Conservation (phyloP, 1,284 basidiomycete species). For the Spongiforma sp. region DNA sequence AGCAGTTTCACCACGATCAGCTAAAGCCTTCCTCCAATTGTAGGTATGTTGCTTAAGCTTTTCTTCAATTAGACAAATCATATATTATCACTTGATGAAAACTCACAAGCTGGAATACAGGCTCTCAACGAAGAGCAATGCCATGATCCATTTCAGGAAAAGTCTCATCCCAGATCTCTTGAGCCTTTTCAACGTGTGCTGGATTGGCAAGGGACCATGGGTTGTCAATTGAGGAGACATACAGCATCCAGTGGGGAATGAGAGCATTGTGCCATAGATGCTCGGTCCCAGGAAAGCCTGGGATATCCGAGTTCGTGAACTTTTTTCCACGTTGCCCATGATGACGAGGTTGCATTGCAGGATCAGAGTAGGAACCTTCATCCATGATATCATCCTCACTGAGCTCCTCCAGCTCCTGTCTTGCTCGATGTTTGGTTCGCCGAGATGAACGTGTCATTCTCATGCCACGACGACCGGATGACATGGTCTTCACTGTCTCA, state of each 20-base stretch:
- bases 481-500: not conserved
- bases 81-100: not conserved
- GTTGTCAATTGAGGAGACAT: not conserved
- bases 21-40: not conserved
- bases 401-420: not conserved
- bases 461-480: not conserved
- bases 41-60: not conserved
- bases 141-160: not conserved
- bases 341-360: not conserved
- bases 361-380: not conserved
- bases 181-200: not conserved
- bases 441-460: not conserved
- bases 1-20: not conserved
- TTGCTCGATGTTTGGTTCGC: not conserved
- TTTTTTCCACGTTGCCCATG: not conserved
- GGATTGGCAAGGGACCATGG: not conserved
- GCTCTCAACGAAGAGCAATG: not conserved
- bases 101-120: conserved; percentile 1
- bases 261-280: not conserved
- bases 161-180: not conserved
- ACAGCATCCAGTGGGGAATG: not conserved
- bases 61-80: not conserved
- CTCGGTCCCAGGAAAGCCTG: not conserved
- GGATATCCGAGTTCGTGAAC: not conserved
- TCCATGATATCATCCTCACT: not conserved